A percentile compares a stretch with the other conserved stretches of the same genome.
These are phyloP conservation scores for Eudorina sp. DNA, from an alignment of 139 green algal species.

Conservation along the genomic window DNA sequence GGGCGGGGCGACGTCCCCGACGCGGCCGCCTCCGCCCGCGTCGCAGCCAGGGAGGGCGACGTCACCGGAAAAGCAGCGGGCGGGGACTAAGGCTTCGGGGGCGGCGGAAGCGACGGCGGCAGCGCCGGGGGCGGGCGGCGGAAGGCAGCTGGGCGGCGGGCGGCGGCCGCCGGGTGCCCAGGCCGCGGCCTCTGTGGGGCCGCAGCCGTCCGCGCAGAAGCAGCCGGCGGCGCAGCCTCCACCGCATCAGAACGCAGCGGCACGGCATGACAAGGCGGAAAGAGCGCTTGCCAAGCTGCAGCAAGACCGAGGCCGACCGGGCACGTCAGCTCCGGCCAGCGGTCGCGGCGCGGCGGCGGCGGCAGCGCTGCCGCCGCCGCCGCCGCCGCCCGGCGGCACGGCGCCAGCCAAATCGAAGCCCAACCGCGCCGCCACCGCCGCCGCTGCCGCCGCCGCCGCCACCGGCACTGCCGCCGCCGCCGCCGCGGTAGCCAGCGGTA, in stretches of 20 bases:
- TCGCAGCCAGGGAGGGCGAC: neutral
- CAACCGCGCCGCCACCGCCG: too few relatives aligned
- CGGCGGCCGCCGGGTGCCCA: neutral
- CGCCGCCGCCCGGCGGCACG: neutral
- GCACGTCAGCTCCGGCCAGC: neutral
- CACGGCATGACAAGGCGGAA: slow-evolving; percentile 17
- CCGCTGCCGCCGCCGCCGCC: neutral
- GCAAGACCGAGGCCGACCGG: slow-evolving; percentile 20
- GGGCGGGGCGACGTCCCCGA: neutral
- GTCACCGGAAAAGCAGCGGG: neutral
- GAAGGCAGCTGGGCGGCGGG: neutral
- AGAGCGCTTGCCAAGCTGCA: slow-evolving; percentile 44
- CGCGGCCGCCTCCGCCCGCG: neutral
- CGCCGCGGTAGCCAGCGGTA: neutral
- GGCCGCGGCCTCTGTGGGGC: neutral
- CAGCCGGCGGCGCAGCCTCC: neutral
- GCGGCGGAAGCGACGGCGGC: neutral
- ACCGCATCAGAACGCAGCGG: neutral
- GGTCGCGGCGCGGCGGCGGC: neutral
- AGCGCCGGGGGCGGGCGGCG: neutral
- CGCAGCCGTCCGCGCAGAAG: neutral
- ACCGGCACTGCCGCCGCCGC: neutral
- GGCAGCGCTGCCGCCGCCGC: neutral
- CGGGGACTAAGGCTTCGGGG: neutral
- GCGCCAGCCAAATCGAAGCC: neutral